phyloP scores from a whole-genome alignment of 1,139 yeast species.

The Meyerozyma guilliermondii region DNA sequence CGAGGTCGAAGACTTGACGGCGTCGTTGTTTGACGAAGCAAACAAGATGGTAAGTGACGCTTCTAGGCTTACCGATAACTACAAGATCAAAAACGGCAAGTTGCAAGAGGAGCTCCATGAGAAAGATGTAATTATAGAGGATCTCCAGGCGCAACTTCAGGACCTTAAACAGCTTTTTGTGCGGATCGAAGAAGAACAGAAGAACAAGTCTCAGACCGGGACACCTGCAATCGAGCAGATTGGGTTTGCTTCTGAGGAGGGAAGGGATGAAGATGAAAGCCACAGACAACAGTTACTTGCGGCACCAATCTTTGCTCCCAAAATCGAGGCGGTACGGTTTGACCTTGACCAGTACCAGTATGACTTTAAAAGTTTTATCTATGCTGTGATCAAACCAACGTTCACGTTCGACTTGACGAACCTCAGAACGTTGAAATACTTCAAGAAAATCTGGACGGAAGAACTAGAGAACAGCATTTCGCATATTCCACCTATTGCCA shows the following conservation, averaged over 20 bases:
- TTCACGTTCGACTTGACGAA: conserved; percentile 35
- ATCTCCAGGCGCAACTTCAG: conserved; percentile 62
- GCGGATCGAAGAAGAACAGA: conserved; percentile 16
- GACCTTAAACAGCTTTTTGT: conserved; percentile 56
- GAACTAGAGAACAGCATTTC: conserved; percentile 67
- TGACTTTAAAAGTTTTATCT: conserved; percentile 38
- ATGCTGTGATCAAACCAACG: conserved; percentile 28
- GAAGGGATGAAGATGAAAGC: conserved; percentile 4
- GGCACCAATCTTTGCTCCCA: conserved; percentile 45
- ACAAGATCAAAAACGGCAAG: conserved; percentile 50
- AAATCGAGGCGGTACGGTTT: conserved; percentile 51
- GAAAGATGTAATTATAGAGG: conserved; percentile 62
- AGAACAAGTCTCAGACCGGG: conserved; percentile 5
- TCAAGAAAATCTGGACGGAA: conserved; percentile 61
- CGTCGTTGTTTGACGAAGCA: conserved; percentile 73
- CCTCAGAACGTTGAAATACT: conserved; percentile 54
- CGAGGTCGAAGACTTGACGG: conserved; percentile 76
- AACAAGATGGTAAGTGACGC: conserved; percentile 76
- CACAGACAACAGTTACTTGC: conserved; percentile 17
- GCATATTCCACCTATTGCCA: conserved; percentile 28
- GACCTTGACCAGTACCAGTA: conserved; percentile 45
- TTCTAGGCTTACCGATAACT: conserved; percentile 50
- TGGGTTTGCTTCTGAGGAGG: neutral
- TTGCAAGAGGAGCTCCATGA: conserved; percentile 66
- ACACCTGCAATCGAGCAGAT: conserved; percentile 9